Evolutionary conservation across 106 monocot species (phyloP), one percentile per base, ranked within the genome.

Genomic region (Apostasia ramifera): DNA sequence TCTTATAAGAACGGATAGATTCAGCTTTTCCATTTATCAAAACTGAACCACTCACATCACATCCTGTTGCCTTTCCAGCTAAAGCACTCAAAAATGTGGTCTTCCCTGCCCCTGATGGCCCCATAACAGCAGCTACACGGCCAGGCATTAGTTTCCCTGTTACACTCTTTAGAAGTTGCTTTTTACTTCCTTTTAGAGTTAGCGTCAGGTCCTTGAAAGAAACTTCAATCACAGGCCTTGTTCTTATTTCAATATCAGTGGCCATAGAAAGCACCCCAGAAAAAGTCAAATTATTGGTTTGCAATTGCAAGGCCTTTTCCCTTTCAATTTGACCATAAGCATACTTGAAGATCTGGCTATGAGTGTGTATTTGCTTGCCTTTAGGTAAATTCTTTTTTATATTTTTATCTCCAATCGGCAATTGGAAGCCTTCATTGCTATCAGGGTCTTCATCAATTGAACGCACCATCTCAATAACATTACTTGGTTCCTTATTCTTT

Each of bases 71-170:
- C 68, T 85, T 94, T 57, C 94, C 94, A 67, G 90, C 73, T 12
- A 94, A 14, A 9, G 94, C 94, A 79, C 71, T 87, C 39, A 94
- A 81, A 73, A 85, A 94, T 62, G 94, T 94, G 39, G 94, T 94
- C 71, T 94, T 94, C 26, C 94, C 94, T 67, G 94, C 94, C 6
- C 94, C 94, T 44, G 94, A 94, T 44, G 94, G 94, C 15, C 94
- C 94, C 94, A 94, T 94, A 45, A 94, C 84, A 63, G 94, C 87
- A n/a, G 94, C 72, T 14, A 94, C 76, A 67, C 80, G 82, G 11
- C 94, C 90, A 67, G 94, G 90, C 76, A 76, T 83, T 59, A 94
- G 76, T 70, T 90, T 90, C 44, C 94, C 94, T 47, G 90, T 94
- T 44, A 94, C 84, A 77, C 78, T 77, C 57, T 77, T 78, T 69